Base-by-base conservation (phyloP, 495 filamentous ascomycete species). In the Daldinia bambusicola region DNA sequence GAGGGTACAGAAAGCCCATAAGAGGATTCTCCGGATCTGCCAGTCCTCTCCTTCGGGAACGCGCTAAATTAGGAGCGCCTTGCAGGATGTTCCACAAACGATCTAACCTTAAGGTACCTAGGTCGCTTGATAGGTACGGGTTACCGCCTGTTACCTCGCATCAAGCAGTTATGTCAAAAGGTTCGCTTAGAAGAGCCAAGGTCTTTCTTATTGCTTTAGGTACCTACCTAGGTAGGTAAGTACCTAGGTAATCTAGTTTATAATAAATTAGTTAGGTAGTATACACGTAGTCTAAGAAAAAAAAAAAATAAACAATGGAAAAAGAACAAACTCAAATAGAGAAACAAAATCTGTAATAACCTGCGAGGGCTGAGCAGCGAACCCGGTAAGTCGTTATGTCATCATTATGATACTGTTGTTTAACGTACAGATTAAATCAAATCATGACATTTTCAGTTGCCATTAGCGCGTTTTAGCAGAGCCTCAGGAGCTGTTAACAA, bases 381-480 rank as follows among this genome's bases (percentile, higher is more conserved):
- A 2, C 22, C 50, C 26, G 40, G 56, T 30, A 43, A 22, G 66
- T n/a, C n/a, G 43, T 37, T 20, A 56, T 63, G 58, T 63, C 53
- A 69, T 69, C 40, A 66, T 72, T 8, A 68, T 66, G 61, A 66
- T 62, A 59, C 26, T 32, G 1, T 60, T 48, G 31, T 65, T 52
- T 50, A 22, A 45, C 50, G 18, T 48, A 45, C 43, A 59, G 14
- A 31, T 51, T 51, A 61, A 40, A 68, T 64, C 61, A 58, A 50
- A 65, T 69, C 70, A 69, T 63, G 61, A 55, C 45, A 69, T 32
- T 45, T 60, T 32, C 34, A 72, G 37, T 50, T 45, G 20, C 32
- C 50, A 61, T 56, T 67, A 67, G 64, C 37, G 56, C 41, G 60
- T 52, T 55, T 68, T 51, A 60, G 65, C 69, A 72, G 69, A 72